Evolutionary conservation across 371 early-diverging fungal genomes (phyloP).

Genomic region (Catenaria anguillulae): DNA sequence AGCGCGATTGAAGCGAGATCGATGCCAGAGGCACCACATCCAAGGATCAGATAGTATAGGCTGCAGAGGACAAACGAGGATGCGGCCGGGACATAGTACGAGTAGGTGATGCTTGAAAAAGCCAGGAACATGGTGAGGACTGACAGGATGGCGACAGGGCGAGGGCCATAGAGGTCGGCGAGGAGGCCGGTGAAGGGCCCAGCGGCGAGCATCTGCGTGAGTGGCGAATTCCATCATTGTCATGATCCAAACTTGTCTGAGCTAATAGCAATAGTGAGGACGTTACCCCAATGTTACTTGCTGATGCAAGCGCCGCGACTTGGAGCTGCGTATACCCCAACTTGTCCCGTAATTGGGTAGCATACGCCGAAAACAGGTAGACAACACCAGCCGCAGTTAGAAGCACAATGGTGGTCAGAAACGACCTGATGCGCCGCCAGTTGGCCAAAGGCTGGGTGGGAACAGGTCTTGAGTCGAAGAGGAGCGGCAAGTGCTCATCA

Average conservation of each 20-base stretch:
- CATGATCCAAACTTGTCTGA: no score
- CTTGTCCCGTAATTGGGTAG: conserved; percentile 1
- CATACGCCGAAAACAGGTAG: conserved; percentile 4
- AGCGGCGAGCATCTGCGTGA: no score
- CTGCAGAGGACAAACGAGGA: no score
- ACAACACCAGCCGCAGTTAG: conserved; percentile 1
- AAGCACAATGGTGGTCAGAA: neutral
- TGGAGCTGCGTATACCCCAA: conserved; percentile 5
- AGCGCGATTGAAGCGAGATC: neutral
- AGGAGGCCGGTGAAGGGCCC: no score
- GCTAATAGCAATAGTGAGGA: no score
- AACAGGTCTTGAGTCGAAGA: no score
- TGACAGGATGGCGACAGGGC: neutral
- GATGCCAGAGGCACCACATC: no score
- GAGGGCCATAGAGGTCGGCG: conserved; percentile 1
- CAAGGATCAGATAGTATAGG: no score
- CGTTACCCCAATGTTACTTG: neutral
- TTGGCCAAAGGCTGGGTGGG: no score
- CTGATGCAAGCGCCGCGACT: neutral
- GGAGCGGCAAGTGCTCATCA: no score
- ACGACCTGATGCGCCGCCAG: neutral
- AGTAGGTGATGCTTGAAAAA: neutral
- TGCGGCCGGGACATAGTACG: no score
- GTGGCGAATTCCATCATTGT: no score
- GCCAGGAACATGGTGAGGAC: neutral